phyloP scores from a whole-genome alignment of 1,139 yeast species.

The Spathaspora jeffriesii region DNA sequence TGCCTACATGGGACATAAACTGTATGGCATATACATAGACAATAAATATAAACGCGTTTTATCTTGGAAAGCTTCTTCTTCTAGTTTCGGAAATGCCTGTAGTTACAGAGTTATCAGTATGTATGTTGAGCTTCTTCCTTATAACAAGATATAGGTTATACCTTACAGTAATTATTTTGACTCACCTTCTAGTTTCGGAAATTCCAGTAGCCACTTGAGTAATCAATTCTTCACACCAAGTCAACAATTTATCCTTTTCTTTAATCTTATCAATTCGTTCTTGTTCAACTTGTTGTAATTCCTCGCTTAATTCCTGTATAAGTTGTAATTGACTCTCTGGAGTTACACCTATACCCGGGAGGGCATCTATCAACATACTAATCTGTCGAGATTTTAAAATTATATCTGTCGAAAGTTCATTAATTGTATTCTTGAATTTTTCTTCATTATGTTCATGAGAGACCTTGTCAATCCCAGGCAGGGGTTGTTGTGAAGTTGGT shows the following conservation, averaged over 20 bases:
- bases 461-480: conserved; percentile 9
- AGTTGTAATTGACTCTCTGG: conserved; percentile 69
- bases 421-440: conserved; percentile 57
- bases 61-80: conserved; percentile 8
- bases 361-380: conserved; percentile 77
- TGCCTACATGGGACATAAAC: conserved; percentile 37
- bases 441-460: conserved; percentile 7
- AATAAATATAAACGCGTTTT: background rate
- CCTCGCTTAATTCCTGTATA: conserved; percentile 64
- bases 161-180: too few species aligned
- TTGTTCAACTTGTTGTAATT: conserved; percentile 61
- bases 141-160: too few species aligned
- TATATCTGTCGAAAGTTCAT: conserved; percentile 80
- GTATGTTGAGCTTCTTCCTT: too few species aligned
- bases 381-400: conserved; percentile 87
- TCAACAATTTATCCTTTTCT: conserved; percentile 65
- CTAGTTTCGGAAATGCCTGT: conserved; percentile 49
- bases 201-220: conserved; percentile 60
- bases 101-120: too few species aligned
- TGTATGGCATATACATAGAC: conserved; percentile 21
- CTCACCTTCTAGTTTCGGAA: conserved; percentile 29
- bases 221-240: conserved; percentile 71
- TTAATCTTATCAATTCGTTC: conserved; percentile 58
- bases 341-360: conserved; percentile 92
- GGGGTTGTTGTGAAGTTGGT: conserved; percentile 10